Evolutionary conservation across 257 asterid genomes (phyloP).

Genomic region (Anisodus acutangulus): DNA sequence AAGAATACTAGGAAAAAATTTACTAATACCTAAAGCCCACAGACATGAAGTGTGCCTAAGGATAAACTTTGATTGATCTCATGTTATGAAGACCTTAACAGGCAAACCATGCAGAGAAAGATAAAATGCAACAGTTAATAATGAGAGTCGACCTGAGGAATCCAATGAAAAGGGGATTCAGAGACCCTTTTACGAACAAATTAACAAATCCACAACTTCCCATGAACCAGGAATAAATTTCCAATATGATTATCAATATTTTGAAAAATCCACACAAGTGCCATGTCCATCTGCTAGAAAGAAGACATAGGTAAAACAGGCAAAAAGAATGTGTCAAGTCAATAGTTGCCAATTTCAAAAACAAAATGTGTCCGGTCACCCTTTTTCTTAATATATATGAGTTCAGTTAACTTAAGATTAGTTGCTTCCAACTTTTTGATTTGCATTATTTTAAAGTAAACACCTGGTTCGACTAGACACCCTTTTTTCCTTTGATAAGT

Average conservation of each 20-base stretch:
- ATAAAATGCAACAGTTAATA: not conserved
- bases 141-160: not conserved
- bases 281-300: conserved; percentile 1
- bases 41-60: conserved; percentile 6
- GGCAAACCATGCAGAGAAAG: not conserved
- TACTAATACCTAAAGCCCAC: conserved; percentile 1
- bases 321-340: no score
- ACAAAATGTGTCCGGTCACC: not conserved
- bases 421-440: not conserved
- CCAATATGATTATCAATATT: not conserved
- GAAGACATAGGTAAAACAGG: not conserved
- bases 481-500: not conserved
- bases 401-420: not conserved
- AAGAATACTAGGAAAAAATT: not conserved
- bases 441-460: not conserved
- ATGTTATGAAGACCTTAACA: not conserved
- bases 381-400: not conserved
- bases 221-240: not conserved
- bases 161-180: not conserved
- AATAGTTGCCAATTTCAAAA: no score
- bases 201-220: not conserved
- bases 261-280: not conserved
- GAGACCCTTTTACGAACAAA: not conserved
- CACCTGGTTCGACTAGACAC: not conserved
- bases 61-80: conserved; percentile 1